phyloP scores from a whole-genome alignment of 2,329 filamentous ascomycete species.

The Malbranchea zuffiana region DNA sequence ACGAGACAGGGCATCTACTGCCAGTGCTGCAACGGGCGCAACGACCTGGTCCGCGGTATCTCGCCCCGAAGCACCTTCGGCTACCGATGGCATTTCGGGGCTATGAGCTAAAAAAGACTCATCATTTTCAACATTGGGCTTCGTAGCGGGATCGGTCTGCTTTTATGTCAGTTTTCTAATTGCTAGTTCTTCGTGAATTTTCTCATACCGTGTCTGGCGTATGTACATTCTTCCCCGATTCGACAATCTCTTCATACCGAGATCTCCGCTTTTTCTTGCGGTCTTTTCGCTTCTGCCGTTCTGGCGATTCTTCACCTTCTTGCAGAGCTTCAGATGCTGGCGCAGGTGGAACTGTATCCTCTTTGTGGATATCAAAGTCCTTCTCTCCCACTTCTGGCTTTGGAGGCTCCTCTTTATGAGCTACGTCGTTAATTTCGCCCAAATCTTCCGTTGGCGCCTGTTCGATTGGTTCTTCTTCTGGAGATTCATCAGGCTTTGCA shows the following conservation, averaged over 20 bases:
- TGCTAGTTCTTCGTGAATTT: no score
- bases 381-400: neutral
- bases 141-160: neutral
- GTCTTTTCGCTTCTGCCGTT: conserved; percentile 16
- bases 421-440: neutral
- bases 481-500: neutral
- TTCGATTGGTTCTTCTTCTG: neutral
- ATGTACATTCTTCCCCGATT: conserved; percentile 12
- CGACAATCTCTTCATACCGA: conserved; percentile 28
- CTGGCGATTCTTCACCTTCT: neutral
- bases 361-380: neutral
- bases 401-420: neutral
- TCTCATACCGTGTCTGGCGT: conserved; percentile 30
- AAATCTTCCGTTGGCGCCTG: neutral
- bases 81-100: conserved; percentile 46
- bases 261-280: conserved; percentile 26
- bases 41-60: conserved; percentile 8
- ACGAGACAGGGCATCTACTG: conserved; percentile 4
- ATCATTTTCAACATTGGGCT: neutral
- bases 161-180: conserved; percentile 1
- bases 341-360: no score
- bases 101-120: conserved; percentile 55
- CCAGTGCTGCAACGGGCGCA: conserved; percentile 12
- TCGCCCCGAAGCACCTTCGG: conserved; percentile 39
- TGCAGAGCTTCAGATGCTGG: neutral